Conservation (phyloP, 75 land plant genomes). For the Selaginella tamariscina region DNA sequence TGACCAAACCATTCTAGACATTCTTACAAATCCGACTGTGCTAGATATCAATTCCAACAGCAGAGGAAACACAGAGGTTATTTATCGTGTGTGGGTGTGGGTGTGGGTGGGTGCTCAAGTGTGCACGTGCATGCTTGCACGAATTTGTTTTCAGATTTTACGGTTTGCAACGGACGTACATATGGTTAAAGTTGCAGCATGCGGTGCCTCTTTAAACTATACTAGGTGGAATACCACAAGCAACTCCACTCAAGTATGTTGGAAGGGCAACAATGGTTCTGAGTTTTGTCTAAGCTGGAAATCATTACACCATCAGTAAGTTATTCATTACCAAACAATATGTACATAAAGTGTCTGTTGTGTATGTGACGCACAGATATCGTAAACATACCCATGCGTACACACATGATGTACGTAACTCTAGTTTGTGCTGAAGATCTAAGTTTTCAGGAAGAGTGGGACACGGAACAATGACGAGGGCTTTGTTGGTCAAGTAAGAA, state of each 20-base stretch:
- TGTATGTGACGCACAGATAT: too few relatives aligned
- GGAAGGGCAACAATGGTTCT: not conserved
- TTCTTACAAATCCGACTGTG: conserved; percentile 18
- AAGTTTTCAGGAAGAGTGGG: too few relatives aligned
- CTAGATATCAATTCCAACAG: conserved; percentile 15
- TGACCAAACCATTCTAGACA: conserved; percentile 10
- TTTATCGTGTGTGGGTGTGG: too few relatives aligned
- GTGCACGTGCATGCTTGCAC: too few relatives aligned
- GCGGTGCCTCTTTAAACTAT: not conserved
- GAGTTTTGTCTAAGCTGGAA: not conserved
- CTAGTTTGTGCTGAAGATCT: too few relatives aligned
- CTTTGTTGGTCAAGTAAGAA: too few relatives aligned
- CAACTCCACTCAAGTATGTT: not conserved
- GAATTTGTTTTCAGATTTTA: not conserved
- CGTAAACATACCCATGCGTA: too few relatives aligned
- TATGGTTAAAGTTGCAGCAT: not conserved
- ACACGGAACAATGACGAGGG: too few relatives aligned
- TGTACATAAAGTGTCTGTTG: too few relatives aligned
- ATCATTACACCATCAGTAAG: not conserved
- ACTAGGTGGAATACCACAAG: not conserved
- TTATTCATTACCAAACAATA: too few relatives aligned
- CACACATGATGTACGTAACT: too few relatives aligned
- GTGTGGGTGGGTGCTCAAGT: too few relatives aligned
- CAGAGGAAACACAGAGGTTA: conserved; percentile 11
- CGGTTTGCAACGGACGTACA: not conserved